phyloP scores from a whole-genome alignment of 202 grass and related monocot species.

The Thinopyrum obtusiflorum region DNA sequence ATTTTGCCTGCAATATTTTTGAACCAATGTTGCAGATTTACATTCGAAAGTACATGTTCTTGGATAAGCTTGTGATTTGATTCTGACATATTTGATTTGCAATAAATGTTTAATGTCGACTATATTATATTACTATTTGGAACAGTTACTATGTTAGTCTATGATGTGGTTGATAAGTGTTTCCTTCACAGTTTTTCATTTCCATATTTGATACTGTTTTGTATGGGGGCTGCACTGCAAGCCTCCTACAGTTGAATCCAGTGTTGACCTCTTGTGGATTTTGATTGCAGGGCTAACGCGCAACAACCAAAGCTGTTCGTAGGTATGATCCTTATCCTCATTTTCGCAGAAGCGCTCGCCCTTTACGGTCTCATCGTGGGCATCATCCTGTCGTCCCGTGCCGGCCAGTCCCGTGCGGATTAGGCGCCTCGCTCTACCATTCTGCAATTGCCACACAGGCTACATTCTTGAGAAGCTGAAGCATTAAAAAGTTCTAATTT shows the following conservation, averaged over 20 bases:
- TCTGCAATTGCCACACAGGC: neutral
- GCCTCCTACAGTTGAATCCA: neutral
- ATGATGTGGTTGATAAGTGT: neutral
- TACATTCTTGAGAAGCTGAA: conserved; percentile 43
- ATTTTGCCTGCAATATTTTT: neutral
- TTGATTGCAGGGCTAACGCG: conserved; percentile 77
- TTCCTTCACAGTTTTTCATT: neutral
- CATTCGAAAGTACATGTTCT: neutral
- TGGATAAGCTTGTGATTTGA: neutral
- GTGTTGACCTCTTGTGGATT: neutral
- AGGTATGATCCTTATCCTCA: conserved; percentile 99
- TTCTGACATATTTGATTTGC: neutral
- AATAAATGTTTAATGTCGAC: neutral
- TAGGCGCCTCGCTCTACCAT: conserved; percentile 30
- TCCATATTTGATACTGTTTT: neutral
- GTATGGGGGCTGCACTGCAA: neutral
- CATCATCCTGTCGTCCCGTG: conserved; percentile 95
- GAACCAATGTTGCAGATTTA: neutral
- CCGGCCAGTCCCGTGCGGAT: conserved; percentile 89
- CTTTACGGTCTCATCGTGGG: conserved; percentile 92
- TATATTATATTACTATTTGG: neutral
- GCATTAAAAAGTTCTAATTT: conserved; percentile 38
- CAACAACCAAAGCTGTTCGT: conserved; percentile 97
- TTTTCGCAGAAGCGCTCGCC: conserved; percentile 92
- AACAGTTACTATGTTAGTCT: neutral